phyloP scores from a whole-genome alignment of 2,329 filamentous ascomycete species.

The Curvularia sp. region DNA sequence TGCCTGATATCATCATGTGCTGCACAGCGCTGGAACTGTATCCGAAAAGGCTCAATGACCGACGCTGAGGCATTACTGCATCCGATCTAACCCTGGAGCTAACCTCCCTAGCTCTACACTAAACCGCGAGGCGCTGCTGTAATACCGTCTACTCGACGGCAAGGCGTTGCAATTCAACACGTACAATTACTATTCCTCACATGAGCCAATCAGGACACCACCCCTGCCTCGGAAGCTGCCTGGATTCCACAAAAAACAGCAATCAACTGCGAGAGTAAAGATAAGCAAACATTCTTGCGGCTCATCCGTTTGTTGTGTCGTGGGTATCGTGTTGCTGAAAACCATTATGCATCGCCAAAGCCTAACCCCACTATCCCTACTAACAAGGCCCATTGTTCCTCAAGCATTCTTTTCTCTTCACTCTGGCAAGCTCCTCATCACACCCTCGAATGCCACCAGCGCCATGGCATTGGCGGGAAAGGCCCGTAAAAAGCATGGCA shows the following conservation, averaged over 20 bases:
- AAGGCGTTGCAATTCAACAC: not conserved
- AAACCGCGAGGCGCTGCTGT: not conserved
- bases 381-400: not conserved
- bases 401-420: constrained; percentile 15
- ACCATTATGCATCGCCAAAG: constrained; percentile 3
- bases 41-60: constrained; percentile 13
- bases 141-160: not conserved
- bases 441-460: constrained; percentile 88
- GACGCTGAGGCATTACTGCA: constrained; percentile 9
- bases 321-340: constrained; percentile 5
- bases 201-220: not conserved
- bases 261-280: not conserved
- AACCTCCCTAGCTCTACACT: not conserved
- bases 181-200: not conserved
- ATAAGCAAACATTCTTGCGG: not conserved
- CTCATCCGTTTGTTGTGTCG: not conserved
- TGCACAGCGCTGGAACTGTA: constrained; percentile 6
- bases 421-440: constrained; percentile 68
- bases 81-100: constrained; percentile 5
- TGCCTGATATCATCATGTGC: constrained; percentile 13
- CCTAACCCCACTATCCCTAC: not conserved
- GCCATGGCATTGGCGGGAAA: constrained; percentile 97
- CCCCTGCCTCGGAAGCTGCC: not conserved
- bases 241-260: not conserved
- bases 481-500: constrained; percentile 90